Percentiles rank a stretch among this genome's conserved stretches.
These are phyloP conservation scores for Vitis amurensis DNA, from an alignment of 164 flowering plant species.

Conservation along the genomic window DNA sequence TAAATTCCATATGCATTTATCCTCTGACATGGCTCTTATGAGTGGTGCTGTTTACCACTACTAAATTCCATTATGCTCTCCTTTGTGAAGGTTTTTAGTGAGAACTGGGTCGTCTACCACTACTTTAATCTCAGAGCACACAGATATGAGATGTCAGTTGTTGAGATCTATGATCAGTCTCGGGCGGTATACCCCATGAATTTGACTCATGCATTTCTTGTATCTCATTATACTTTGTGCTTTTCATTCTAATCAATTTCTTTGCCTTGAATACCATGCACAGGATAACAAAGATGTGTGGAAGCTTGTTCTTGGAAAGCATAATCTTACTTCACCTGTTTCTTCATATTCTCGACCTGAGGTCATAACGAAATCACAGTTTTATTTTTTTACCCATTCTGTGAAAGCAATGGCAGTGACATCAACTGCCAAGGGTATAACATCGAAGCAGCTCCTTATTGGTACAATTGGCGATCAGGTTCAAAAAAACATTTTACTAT, in stretches of 20 bases:
- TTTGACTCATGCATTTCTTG: constrained; percentile 7
- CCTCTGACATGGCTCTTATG: constrained; percentile 10
- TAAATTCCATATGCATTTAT: constrained; percentile 9
- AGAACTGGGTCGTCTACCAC: constrained; percentile 99
- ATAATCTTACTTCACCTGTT: constrained; percentile 85
- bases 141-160: constrained; percentile 95
- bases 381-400: constrained; percentile 87
- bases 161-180: constrained; percentile 95
- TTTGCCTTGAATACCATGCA: constrained; percentile 5
- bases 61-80: no score
- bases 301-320: constrained; percentile 92
- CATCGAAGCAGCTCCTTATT: constrained; percentile 93
- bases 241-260: neutral
- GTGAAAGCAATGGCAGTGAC: constrained; percentile 86
- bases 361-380: constrained; percentile 76
- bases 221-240: neutral
- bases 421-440: constrained; percentile 91
- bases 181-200: constrained; percentile 66
- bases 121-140: constrained; percentile 97
- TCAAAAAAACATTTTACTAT: constrained; percentile 8
- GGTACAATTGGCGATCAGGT: constrained; percentile 99
- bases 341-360: constrained; percentile 92
- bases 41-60: no score
- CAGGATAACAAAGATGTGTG: constrained; percentile 92
- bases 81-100: constrained; percentile 71